Base-by-base conservation (phyloP, 1,284 basidiomycete species). In the Ustilago tritici region DNA sequence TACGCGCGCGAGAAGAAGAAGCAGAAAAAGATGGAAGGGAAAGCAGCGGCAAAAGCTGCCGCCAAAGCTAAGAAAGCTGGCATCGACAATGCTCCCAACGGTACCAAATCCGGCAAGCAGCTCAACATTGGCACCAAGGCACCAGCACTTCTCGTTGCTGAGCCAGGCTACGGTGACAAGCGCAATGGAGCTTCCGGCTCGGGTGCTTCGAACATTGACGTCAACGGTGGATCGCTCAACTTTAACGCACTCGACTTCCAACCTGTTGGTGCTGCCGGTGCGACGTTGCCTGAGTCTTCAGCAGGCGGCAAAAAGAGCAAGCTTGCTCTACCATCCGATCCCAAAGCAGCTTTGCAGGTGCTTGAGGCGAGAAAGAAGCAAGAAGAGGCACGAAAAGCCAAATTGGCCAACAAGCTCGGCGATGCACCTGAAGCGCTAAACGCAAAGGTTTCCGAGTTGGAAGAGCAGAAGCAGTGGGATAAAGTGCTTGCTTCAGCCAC, bases 1-100 rank as follows among this genome's bases (percentile, higher is more conserved):
- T 82, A 84, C 46, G 81, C 83, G 66, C 76, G 83, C 34, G 83
- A 85, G 50, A 70, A 73, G 23, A 81, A 84, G 55, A 79, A 82
- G 61, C 62, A 75, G 12, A 72, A 79, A 50, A 80, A 82, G 59
- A 84, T 84, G 61, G 81, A 83, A 7, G 71, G 66, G 17, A 70
- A 71, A 46, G 65, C 68, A 15, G 67, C 76, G 14, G 70, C 65
- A 34, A 68, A 68, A 58, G 61, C 58, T 0, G 67, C 56, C 0
- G 73, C 70, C 47, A 71, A 75, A 36, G 71, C 63, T 23, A 72
- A 72, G 53, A 73, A 58, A 50, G 76, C 52, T 35, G 67, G 47
- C 17, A 43, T 55, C 28, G 68, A 64, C 43, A 65, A 62, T 47
- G 70, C 61, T 6, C 36, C 67, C 58, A 74, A 70, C 32, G 78